Evolutionary conservation across 805 yeast genomes (phyloP), one percentile per base, ranked within the genome.

Genomic region (Kazachstania kunashirensis): DNA sequence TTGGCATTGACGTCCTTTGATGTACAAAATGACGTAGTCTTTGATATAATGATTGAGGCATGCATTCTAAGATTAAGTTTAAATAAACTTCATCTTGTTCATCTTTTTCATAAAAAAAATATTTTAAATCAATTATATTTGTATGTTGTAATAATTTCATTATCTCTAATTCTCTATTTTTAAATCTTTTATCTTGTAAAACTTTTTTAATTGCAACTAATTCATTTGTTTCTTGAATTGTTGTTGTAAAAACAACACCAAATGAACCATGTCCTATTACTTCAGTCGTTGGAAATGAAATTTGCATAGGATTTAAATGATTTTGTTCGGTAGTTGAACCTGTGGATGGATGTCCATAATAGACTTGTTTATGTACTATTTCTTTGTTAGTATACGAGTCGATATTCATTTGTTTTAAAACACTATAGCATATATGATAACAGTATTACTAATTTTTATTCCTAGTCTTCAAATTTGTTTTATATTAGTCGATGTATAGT

Each of bases 221-320:
- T 49, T 79, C 83, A 42, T 81, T 77, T 16, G 81, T 70, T 13
- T 89, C 86, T 42, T 73, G 54, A 27, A 92, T 67, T 41, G 74
- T 77, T 6, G 95, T 85, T 48, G 84, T 92, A 57, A 85, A 86
- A n/a, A 92, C 98, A 24, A 86, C 88, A 2, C 98, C 98, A 65
- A 92, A 92, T n/a, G 97, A 88, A 9, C 98, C 98, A 61, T 84
- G 94, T n/a, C 98, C 98, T 29, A 89, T 92, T 71, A 88, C 86
- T 47, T 84, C 81, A 28, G 84, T 74, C 50, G 80, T 85, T 13
- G 88, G 80, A 63, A 84, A 85, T 33, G 78, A 75, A 38, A 89
- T 72, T 35, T 73, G 71, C 34, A 62, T 39, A 13, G 47, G 46
- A 12, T 40, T 40, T 2, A 30, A 31, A n/a, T 31, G 26, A 11